Conservation (phyloP, 305 asterid genomes). For the Vinca major region DNA sequence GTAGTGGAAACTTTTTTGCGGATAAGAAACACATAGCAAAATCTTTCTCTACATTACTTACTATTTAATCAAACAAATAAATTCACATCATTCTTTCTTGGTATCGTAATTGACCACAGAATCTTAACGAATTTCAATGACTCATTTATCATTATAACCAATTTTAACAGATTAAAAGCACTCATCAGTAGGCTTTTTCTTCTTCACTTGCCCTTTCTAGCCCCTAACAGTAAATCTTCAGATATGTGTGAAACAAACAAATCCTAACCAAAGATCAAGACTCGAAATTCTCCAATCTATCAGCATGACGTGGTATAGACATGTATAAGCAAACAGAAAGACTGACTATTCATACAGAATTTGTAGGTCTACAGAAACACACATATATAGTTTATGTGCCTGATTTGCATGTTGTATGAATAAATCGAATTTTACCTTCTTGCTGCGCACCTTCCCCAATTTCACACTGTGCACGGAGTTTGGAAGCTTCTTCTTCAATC, state of each 20-base stretch:
- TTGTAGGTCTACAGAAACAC: neutral
- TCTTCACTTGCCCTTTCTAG: neutral
- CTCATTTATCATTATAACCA: neutral
- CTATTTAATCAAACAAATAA: neutral
- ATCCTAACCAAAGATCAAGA: neutral
- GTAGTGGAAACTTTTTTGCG: neutral
- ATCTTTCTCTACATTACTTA: neutral
- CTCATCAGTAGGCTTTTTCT: neutral
- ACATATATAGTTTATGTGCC: neutral
- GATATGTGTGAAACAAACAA: neutral
- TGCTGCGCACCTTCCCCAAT: slow-evolving; percentile 31
- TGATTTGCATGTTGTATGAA: slow-evolving; percentile 2
- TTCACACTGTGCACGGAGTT: slow-evolving; percentile 67
- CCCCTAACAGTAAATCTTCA: slow-evolving; percentile 1
- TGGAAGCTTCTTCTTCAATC: slow-evolving; percentile 75
- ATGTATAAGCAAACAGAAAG: no score
- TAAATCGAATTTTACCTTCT: slow-evolving; percentile 33
- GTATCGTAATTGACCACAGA: neutral
- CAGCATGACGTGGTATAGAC: neutral
- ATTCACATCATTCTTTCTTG: neutral
- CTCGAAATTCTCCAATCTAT: neutral
- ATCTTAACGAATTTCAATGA: neutral
- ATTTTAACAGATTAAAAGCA: slow-evolving; percentile 1
- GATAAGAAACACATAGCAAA: neutral
- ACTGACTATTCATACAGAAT: neutral